Base-by-base conservation (phyloP, 1,139 yeast species). In the Candida smagusa region DNA sequence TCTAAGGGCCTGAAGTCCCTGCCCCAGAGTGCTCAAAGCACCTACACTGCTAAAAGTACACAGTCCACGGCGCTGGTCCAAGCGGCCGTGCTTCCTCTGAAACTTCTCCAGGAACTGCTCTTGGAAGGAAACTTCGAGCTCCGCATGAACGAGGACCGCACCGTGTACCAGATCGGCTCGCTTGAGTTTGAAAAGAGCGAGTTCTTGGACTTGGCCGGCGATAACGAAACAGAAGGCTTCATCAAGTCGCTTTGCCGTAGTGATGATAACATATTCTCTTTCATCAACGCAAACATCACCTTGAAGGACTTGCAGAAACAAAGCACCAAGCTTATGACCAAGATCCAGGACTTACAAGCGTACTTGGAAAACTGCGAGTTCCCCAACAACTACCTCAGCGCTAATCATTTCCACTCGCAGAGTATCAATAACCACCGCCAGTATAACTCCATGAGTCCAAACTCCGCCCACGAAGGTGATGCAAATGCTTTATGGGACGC, bases 141-240 rank as follows among this genome's bases (percentile, higher is more conserved):
- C n/a, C 34, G 38, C 3, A 35, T 45, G 33, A 46, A 47, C 30
- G 46, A 40, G 12, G 50, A 45, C 26, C 35, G 46, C 12, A 63
- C 61, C 37, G 66, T 68, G n/a, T 74, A 72, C 53, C 72, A 73
- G 41, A 74, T 76, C 30, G 81, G 81, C 3, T 73, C 80, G 3
- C 54, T 75, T 31, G 80, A 74, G 46, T 76, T 76, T 56, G 81
- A 76, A 49, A 74, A 73, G 47, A 57, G 72, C 9, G 77, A 71
- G 33, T 68, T 69, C 44, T 56, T 70, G 31, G 75, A 71, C 42
- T 52, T 71, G 36, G 75, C 67, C 0, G 75, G 73, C 7, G 73
- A 70, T 39, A 63, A 67, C 42, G 75, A 70, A 44, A 68, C 76
- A 7, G 76, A 71, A 45, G 72, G 78, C n/a, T 71, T 76, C 43